A percentile compares a stretch with the other conserved stretches of the same genome.
phyloP scores from a whole-genome alignment of 208 protist genomes.

The Novymonas esmeraldas region DNA sequence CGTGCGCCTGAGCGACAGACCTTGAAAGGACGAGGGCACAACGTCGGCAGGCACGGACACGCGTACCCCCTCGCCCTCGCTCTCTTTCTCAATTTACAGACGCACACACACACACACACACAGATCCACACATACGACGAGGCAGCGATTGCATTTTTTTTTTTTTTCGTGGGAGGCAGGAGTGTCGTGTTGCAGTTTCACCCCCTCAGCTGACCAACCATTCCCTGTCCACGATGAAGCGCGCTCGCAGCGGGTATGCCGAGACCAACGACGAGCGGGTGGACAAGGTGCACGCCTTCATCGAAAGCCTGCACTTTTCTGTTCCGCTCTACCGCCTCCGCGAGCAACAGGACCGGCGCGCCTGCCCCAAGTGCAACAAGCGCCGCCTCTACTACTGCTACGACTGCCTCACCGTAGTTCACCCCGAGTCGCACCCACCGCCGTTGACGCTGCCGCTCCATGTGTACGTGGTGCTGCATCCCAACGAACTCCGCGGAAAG shows the following conservation, averaged over 20 bases:
- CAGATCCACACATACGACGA: too few relatives aligned
- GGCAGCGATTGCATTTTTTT: too few relatives aligned
- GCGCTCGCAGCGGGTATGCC: slow-evolving; percentile 62
- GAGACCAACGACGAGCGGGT: slow-evolving; percentile 62
- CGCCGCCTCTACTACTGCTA: slow-evolving; percentile 89
- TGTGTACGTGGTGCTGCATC: slow-evolving; percentile 91
- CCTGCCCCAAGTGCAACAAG: slow-evolving; percentile 78
- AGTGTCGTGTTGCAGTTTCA: background rate
- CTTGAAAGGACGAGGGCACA: too few relatives aligned
- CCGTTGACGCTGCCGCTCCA: slow-evolving; percentile 77
- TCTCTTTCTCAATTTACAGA: too few relatives aligned
- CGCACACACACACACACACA: background rate
- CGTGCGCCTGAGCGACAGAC: too few relatives aligned
- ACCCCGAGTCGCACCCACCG: slow-evolving; percentile 84
- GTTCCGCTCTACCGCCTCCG: slow-evolving; percentile 64
- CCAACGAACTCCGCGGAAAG: slow-evolving; percentile 88
- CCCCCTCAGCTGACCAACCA: background rate
- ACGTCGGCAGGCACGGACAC: too few relatives aligned
- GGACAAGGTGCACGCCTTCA: slow-evolving; percentile 67
- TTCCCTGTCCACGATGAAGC: slow-evolving; percentile 52
- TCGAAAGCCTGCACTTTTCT: slow-evolving; percentile 70
- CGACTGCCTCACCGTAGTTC: slow-evolving; percentile 83
- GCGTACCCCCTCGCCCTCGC: too few relatives aligned
- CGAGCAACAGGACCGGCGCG: slow-evolving; percentile 58
- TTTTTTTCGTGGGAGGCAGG: too few relatives aligned